phyloP scores from a whole-genome alignment of 2,329 filamentous ascomycete genomes.

The Colletotrichum australisinense region DNA sequence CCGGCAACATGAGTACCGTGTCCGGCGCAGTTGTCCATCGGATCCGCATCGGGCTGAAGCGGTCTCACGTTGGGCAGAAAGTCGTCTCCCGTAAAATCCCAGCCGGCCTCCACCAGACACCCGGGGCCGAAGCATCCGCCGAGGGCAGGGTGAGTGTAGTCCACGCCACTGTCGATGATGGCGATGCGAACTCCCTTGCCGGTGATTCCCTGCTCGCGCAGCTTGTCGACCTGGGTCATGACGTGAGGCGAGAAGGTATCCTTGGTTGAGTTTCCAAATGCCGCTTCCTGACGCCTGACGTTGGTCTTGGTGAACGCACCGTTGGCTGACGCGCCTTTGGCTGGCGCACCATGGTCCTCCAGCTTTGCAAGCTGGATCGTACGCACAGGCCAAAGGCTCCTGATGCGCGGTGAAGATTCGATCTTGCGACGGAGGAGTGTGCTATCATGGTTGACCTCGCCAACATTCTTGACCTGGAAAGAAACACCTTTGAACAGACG shows the following conservation, averaged over 20 bases:
- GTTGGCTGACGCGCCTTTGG: constrained; percentile 19
- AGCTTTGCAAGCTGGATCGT: constrained; percentile 34
- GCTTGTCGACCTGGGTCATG: constrained; percentile 50
- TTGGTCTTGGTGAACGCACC: background rate
- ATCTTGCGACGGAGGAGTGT: constrained; percentile 35
- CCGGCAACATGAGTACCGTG: constrained; percentile 60
- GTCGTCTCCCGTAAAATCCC: constrained; percentile 58
- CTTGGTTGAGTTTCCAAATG: constrained; percentile 8
- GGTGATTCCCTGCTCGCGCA: constrained; percentile 55
- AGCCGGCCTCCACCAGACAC: constrained; percentile 58
- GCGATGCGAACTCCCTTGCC: constrained; percentile 57
- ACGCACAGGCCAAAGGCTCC: constrained; percentile 44
- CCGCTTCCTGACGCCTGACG: constrained; percentile 12
- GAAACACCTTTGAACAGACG: constrained; percentile 42
- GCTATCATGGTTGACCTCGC: constrained; percentile 38
- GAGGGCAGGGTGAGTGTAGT: constrained; percentile 63
- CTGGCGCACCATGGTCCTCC: constrained; percentile 27
- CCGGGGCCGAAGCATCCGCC: constrained; percentile 64
- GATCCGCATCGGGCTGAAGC: constrained; percentile 13
- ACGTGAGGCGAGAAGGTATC: constrained; percentile 29
- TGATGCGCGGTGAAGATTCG: constrained; percentile 39
- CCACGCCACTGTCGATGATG: constrained; percentile 54
- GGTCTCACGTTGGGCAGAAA: constrained; percentile 32
- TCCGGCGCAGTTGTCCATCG: constrained; percentile 17
- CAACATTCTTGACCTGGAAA: constrained; percentile 40